Evolutionary conservation across 2,329 filamentous ascomycete genomes (phyloP).

Genomic region (Clonostachys solani): DNA sequence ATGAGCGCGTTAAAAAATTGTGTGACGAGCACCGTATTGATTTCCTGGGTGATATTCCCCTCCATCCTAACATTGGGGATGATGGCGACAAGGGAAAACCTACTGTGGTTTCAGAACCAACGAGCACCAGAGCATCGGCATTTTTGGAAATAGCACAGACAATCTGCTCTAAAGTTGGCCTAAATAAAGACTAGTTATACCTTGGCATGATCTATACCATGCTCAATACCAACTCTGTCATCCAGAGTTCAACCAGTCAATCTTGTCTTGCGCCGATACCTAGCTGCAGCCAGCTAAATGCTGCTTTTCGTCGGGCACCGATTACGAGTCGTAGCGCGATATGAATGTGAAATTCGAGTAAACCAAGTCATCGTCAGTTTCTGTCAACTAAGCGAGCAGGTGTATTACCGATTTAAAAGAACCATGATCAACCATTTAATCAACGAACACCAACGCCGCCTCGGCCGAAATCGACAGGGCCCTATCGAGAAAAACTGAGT

Average conservation of each 20-base stretch:
- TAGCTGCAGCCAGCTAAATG: too few relatives aligned
- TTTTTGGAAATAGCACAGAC: conserved; percentile 68
- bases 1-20: conserved; percentile 60
- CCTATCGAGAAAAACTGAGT: conserved; percentile 10
- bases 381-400: conserved; percentile 14
- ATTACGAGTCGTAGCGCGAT: too few relatives aligned
- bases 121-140: conserved; percentile 64
- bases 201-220: background rate
- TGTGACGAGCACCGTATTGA: conserved; percentile 70
- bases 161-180: conserved; percentile 39
- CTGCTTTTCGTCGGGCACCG: too few relatives aligned
- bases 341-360: background rate
- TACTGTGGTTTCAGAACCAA: conserved; percentile 82
- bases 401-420: conserved; percentile 22
- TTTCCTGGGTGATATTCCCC: conserved; percentile 83
- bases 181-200: conserved; percentile 8
- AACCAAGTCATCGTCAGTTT: conserved; percentile 1
- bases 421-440: conserved; percentile 6
- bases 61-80: conserved; percentile 82
- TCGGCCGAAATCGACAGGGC: background rate
- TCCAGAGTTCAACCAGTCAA: too few relatives aligned
- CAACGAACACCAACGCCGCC: background rate
- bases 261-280: too few relatives aligned
- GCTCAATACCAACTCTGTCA: too few relatives aligned
- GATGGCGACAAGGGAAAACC: conserved; percentile 85